phyloP scores from a whole-genome alignment of 2,329 filamentous ascomycete genomes.

The Aureobasidium zeae region DNA sequence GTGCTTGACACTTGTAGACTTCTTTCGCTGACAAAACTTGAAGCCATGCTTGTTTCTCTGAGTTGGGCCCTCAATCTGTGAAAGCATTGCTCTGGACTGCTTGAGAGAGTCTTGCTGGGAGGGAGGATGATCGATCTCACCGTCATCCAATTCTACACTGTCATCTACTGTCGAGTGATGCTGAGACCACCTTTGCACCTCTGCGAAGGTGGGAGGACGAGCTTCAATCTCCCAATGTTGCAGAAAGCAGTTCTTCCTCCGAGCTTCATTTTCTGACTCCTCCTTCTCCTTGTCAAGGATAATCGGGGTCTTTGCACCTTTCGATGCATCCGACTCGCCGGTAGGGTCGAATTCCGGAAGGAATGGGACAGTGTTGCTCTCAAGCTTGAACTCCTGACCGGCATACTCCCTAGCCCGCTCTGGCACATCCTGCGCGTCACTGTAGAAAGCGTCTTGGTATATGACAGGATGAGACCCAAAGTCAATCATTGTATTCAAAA shows the following conservation, averaged over 20 bases:
- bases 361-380: conserved; percentile 66
- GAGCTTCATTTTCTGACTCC: conserved; percentile 42
- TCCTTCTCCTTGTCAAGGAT: conserved; percentile 44
- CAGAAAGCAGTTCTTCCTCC: conserved; percentile 51
- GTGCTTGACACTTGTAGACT: conserved; percentile 67
- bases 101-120: conserved; percentile 22
- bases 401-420: conserved; percentile 71
- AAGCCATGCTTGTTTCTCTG: conserved; percentile 73
- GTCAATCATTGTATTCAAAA: conserved; percentile 49
- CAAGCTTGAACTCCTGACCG: conserved; percentile 72
- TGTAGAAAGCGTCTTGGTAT: conserved; percentile 80
- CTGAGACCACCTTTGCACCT: conserved; percentile 62
- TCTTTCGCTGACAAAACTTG: conserved; percentile 71
- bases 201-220: conserved; percentile 58
- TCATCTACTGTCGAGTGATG: conserved; percentile 23
- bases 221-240: conserved; percentile 67
- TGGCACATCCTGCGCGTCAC: conserved; percentile 74
- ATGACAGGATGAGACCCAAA: conserved; percentile 56
- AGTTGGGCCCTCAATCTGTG: conserved; percentile 83
- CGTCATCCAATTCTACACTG: conserved; percentile 16
- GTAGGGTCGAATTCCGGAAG: conserved; percentile 65
- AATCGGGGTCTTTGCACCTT: conserved; percentile 43
- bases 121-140: conserved; percentile 26
- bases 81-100: conserved; percentile 43
- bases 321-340: conserved; percentile 47